These are phyloP conservation scores for Ustilago trichophora DNA, from an alignment of 1,284 basidiomycete species.

Conservation along the genomic window DNA sequence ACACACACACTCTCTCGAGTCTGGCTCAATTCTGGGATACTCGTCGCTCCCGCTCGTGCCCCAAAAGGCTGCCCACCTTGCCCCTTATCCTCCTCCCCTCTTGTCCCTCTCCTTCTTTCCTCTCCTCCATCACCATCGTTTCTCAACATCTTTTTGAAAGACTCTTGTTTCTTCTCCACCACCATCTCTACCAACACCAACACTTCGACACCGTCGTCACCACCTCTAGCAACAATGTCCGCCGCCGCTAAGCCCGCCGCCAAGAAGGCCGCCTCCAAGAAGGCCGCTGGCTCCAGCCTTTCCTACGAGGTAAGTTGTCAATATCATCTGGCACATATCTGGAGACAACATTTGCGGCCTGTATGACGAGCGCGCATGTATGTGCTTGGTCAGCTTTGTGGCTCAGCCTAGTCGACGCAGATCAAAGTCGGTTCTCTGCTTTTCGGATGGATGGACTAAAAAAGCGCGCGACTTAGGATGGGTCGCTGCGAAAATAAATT, in stretches of 20 bases:
- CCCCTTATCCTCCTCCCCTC: constrained; percentile 5
- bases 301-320: constrained; percentile 53
- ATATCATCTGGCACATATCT: neutral
- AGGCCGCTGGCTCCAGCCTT: constrained; percentile 42
- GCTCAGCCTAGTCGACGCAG: neutral
- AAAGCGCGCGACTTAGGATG: too few species aligned
- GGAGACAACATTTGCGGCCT: neutral
- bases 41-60: neutral
- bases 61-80: constrained; percentile 16
- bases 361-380: too few species aligned
- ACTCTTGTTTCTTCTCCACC: constrained; percentile 9
- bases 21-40: constrained; percentile 16
- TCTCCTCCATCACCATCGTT: constrained; percentile 38
- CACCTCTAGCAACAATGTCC: constrained; percentile 41
- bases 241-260: constrained; percentile 51
- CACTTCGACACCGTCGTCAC: constrained; percentile 37
- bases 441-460: constrained; percentile 3
- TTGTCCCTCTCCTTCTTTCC: constrained; percentile 20
- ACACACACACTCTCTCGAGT: too few species aligned
- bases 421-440: too few species aligned
- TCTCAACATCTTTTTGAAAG: constrained; percentile 8
- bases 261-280: constrained; percentile 59
- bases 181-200: constrained; percentile 17
- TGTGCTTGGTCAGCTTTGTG: neutral
- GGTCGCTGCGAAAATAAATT: constrained; percentile 20